Conservation (phyloP, 2,329 filamentous ascomycete genomes). For the Neopestalotiopsis sp. region DNA sequence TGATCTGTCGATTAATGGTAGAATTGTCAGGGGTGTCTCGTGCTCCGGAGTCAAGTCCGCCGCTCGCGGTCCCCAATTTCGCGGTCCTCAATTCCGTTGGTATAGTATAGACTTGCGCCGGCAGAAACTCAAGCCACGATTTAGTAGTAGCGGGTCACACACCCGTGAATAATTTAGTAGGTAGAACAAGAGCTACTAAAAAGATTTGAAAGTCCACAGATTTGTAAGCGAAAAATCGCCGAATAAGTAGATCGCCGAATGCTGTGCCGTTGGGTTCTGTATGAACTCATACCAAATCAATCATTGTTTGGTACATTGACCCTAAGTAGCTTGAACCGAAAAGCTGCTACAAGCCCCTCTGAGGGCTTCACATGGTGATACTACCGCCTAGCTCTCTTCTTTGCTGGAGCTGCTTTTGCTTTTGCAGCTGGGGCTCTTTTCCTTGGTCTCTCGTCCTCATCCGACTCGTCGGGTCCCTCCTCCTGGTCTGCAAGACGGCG, state of each 20-base stretch:
- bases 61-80: not conserved
- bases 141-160: not conserved
- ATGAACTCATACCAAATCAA: too few relatives aligned
- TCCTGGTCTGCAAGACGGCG: constrained; percentile 17
- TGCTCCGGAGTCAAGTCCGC: not conserved
- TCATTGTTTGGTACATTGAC: too few relatives aligned
- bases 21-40: not conserved
- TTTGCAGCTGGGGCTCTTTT: constrained; percentile 6
- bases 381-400: constrained; percentile 17
- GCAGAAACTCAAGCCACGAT: not conserved
- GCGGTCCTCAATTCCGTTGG: not conserved
- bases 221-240: too few relatives aligned
- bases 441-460: constrained; percentile 11
- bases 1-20: too few relatives aligned
- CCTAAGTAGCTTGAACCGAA: not conserved
- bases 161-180: not conserved
- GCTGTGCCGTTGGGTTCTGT: too few relatives aligned
- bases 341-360: not conserved
- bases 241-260: too few relatives aligned
- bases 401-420: not conserved
- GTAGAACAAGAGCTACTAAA: not conserved
- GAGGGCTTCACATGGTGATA: not conserved
- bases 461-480: constrained; percentile 17
- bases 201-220: not conserved
- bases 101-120: not conserved